phyloP scores from a whole-genome alignment of 257 asterid genomes.

The Cruciata laevipes region DNA sequence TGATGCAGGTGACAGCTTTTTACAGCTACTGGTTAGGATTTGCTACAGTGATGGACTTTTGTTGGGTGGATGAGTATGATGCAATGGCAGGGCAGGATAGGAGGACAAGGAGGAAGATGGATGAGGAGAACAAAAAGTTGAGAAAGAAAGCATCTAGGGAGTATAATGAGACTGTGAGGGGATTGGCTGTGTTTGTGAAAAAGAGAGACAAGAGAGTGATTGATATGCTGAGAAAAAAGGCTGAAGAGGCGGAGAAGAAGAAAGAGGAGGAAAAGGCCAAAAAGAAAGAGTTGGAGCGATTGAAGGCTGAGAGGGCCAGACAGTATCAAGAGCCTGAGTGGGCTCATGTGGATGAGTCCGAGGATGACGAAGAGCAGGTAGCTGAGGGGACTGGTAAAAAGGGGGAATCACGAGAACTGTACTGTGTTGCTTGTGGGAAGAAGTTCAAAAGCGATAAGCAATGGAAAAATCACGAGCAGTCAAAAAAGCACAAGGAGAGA shows the following conservation, averaged over 20 bases:
- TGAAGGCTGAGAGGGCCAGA: conserved; percentile 67
- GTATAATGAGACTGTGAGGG: conserved; percentile 87
- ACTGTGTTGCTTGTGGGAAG: conserved; percentile 86
- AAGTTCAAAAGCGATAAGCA: conserved; percentile 94
- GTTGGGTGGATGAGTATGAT: conserved; percentile 86
- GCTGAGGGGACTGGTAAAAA: conserved; percentile 39
- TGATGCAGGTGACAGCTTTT: conserved; percentile 86
- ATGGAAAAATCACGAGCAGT: conserved; percentile 97
- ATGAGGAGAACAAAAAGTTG: conserved; percentile 86
- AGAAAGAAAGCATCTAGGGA: conserved; percentile 84
- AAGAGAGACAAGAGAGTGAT: conserved; percentile 93
- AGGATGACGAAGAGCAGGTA: conserved; percentile 51
- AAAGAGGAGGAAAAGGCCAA: conserved; percentile 63
- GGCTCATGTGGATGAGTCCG: conserved; percentile 67
- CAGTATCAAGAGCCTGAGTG: conserved; percentile 79
- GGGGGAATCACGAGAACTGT: conserved; percentile 39
- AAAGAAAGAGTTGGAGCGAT: conserved; percentile 78
- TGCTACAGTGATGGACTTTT: conserved; percentile 66
- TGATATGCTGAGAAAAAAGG: conserved; percentile 84
- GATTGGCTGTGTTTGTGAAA: conserved; percentile 81
- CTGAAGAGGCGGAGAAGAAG: conserved; percentile 77
- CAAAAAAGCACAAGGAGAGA: conserved; percentile 93
- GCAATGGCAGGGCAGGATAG: conserved; percentile 79
- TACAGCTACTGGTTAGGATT: conserved; percentile 84
- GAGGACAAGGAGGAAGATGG: conserved; percentile 81